Evolutionary conservation across 2,329 filamentous ascomycete genomes (phyloP).

Genomic region (Emericellopsis cladophorae): DNA sequence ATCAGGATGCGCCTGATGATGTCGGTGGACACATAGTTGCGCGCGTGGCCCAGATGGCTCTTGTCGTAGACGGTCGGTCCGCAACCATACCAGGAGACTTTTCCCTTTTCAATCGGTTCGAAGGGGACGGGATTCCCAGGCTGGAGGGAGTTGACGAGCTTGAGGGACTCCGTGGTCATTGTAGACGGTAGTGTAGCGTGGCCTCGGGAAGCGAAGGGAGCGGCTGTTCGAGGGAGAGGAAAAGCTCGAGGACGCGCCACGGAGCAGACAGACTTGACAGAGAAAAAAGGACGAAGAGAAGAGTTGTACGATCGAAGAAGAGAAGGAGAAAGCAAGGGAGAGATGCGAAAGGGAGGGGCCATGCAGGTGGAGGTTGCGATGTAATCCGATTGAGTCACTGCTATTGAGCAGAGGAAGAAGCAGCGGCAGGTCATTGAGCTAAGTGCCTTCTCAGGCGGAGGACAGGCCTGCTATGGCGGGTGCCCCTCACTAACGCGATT

Average conservation of each 20-base stretch:
- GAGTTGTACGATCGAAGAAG: slow-evolving; percentile 2
- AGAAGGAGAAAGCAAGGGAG: slow-evolving; percentile 4
- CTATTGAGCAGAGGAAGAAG: too few species aligned
- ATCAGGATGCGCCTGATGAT: slow-evolving; percentile 72
- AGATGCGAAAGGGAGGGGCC: neutral
- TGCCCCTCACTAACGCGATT: slow-evolving; percentile 1
- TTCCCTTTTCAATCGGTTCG: slow-evolving; percentile 55
- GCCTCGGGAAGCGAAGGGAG: neutral
- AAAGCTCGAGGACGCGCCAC: neutral
- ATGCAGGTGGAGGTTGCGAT: neutral
- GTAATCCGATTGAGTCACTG: neutral
- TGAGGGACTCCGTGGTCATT: slow-evolving; percentile 41
- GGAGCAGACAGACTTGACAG: neutral
- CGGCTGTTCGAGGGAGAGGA: slow-evolving; percentile 1
- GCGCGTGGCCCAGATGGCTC: slow-evolving; percentile 68
- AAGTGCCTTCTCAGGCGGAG: slow-evolving; percentile 4
- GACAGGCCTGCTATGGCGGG: neutral
- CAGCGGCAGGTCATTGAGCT: too few species aligned
- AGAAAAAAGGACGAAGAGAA: slow-evolving; percentile 6
- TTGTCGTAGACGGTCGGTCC: slow-evolving; percentile 80
- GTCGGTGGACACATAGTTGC: slow-evolving; percentile 86
- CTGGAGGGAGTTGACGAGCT: slow-evolving; percentile 69
- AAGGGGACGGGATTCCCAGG: slow-evolving; percentile 63
- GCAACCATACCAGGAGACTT: slow-evolving; percentile 75
- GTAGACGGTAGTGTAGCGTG: slow-evolving; percentile 9